phyloP scores from a whole-genome alignment of 208 protist species.

The Trypanosoma brucei region DNA sequence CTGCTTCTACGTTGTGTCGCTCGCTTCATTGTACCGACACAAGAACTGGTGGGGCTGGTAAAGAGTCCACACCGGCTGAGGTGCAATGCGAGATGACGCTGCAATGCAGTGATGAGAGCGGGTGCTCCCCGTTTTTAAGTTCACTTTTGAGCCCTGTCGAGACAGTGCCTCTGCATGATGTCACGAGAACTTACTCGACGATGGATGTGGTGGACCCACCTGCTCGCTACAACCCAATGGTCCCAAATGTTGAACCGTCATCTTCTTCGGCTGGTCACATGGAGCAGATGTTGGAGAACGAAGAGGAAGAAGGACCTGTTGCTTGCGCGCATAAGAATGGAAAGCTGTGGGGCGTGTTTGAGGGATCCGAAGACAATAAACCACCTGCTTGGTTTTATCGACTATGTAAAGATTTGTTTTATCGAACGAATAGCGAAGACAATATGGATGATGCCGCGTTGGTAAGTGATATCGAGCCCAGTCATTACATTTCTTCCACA shows the following conservation, averaged over 20 bases:
- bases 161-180: constrained; percentile 62
- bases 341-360: constrained; percentile 49
- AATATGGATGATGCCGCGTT: constrained; percentile 27
- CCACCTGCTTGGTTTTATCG: constrained; percentile 75
- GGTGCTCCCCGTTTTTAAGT: constrained; percentile 41
- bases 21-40: too few species aligned
- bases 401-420: constrained; percentile 80
- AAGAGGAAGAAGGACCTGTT: constrained; percentile 20
- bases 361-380: constrained; percentile 22
- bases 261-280: not conserved
- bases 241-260: constrained; percentile 37
- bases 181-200: constrained; percentile 67
- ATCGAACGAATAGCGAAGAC: constrained; percentile 50
- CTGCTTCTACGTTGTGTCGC: too few species aligned
- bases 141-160: constrained; percentile 57
- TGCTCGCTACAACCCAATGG: constrained; percentile 50
- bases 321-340: constrained; percentile 34
- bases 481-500: not conserved
- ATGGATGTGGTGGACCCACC: constrained; percentile 78
- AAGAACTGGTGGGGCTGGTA: too few species aligned
- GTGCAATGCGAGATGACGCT: too few species aligned
- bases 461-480: constrained; percentile 25
- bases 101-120: too few species aligned
- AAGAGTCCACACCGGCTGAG: too few species aligned
- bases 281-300: not conserved